Evolutionary conservation across 2,329 filamentous ascomycete species (phyloP), one percentile per base, ranked within the genome.

Genomic region (Hysterium pulicare): DNA sequence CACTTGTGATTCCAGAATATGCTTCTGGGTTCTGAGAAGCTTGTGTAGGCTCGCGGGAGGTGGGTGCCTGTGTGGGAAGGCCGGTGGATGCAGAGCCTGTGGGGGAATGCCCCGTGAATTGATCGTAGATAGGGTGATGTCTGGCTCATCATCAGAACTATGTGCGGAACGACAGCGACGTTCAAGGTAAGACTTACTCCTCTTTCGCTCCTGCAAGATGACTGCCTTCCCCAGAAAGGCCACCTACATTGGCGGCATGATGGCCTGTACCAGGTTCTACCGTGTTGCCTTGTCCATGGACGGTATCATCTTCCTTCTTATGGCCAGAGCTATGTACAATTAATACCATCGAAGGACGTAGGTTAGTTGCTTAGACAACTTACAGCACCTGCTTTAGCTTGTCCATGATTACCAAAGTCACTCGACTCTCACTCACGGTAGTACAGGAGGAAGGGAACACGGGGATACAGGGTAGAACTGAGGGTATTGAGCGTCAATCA

Each of bases 301-400:
- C 55, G 46, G 61, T 53, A 47, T 70, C 57, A 21, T 58, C 53
- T 40, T 65, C 61, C 53, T 70, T 66, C 42, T 54, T 46, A 23
- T 59, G 50, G 34, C 59, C 56, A 31, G 55, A 55, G 40, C 56
- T 62, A 31, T 17, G 19, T n/a, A 24, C 11, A 10, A 40, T 44
- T 33, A 45, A 38, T 39, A 16, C n/a, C 31, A 22, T 26, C 11
- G 22, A 15, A 19, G 16, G 22, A 13, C 38, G 5, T 37, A 15
- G 19, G 16, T 15, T 33, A 31, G 28, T 37, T n/a, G 19, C 11
- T 17, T 11, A 40, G 22, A 15, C n/a, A 17, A 53, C 67, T 50
- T 51, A 71, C 68, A 73, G 54, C 40, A 72, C 56, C 50, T 61
- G 64, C 64, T 71, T 72, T 42, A 73, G 53, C 58, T 71, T 71